These are phyloP conservation scores for Sordariomycetes sp. DNA, from an alignment of 2,329 filamentous ascomycete species.

Conservation along the genomic window DNA sequence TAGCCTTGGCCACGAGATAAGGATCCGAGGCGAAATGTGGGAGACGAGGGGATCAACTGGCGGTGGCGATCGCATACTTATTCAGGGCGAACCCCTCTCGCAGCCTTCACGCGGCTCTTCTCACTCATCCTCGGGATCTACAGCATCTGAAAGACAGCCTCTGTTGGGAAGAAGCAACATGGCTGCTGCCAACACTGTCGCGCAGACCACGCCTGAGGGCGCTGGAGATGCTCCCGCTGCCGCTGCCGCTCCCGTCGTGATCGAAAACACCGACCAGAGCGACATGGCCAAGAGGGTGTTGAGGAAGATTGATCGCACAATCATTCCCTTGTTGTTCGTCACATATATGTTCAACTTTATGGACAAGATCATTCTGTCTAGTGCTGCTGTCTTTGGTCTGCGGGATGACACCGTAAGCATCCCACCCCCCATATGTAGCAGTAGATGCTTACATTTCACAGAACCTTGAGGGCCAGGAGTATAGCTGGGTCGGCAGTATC, in stretches of 20 bases:
- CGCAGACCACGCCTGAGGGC: too few relatives aligned
- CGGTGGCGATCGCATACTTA: not conserved
- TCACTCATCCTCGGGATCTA: too few relatives aligned
- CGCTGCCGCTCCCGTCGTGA: too few relatives aligned
- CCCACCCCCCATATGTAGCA: not conserved
- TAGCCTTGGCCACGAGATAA: not conserved
- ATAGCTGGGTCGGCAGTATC: constrained; percentile 50
- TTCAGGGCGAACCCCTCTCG: not conserved
- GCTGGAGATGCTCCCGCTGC: too few relatives aligned
- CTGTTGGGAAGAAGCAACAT: too few relatives aligned
- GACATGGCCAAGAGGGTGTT: constrained; percentile 27
- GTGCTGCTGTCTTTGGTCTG: constrained; percentile 47
- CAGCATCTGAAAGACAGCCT: too few relatives aligned
- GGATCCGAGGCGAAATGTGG: not conserved
- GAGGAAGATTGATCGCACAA: constrained; percentile 43
- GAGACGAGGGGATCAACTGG: not conserved
- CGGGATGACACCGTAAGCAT: constrained; percentile 30
- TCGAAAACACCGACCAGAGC: too few relatives aligned
- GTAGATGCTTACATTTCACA: constrained; percentile 1
- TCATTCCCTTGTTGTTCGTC: constrained; percentile 47
- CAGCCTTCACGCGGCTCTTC: too few relatives aligned
- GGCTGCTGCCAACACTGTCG: too few relatives aligned
- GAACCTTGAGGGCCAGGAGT: constrained; percentile 33
- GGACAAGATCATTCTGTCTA: constrained; percentile 50
- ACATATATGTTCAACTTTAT: constrained; percentile 54